Evolutionary conservation across 2,329 filamentous ascomycete species (phyloP).

Genomic region (Thielaviopsis musarum): DNA sequence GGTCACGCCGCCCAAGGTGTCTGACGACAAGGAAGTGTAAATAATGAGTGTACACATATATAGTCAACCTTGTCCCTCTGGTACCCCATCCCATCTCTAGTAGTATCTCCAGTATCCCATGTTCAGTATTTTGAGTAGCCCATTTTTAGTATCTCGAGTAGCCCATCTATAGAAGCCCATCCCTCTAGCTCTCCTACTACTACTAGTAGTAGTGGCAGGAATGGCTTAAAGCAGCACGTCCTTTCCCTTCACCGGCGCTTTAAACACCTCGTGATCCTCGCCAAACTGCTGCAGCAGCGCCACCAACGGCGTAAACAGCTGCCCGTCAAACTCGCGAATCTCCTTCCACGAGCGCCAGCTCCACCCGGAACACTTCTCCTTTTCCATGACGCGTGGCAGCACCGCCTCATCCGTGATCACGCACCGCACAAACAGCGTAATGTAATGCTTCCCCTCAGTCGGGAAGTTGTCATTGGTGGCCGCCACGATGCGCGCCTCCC

Average conservation of each 20-base stretch:
- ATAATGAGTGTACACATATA: neutral
- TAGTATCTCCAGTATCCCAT: too few relatives aligned
- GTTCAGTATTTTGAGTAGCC: too few relatives aligned
- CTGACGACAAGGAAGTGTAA: neutral
- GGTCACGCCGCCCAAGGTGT: neutral
- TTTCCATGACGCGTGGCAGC: slow-evolving; percentile 32
- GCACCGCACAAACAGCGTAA: slow-evolving; percentile 52
- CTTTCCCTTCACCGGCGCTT: neutral
- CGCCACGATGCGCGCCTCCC: slow-evolving; percentile 29
- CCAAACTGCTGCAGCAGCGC: slow-evolving; percentile 1
- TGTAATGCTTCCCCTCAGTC: slow-evolving; percentile 48
- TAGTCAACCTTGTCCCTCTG: too few relatives aligned
- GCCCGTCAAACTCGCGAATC: slow-evolving; percentile 19
- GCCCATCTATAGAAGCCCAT: too few relatives aligned
- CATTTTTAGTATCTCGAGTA: too few relatives aligned
- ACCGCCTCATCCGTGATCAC: slow-evolving; percentile 28
- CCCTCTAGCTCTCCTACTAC: too few relatives aligned
- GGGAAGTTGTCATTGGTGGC: slow-evolving; percentile 52
- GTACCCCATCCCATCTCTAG: too few relatives aligned
- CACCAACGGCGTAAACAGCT: slow-evolving; percentile 10
- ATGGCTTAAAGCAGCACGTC: neutral
- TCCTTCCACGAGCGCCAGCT: slow-evolving; percentile 30
- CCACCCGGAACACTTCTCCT: slow-evolving; percentile 35
- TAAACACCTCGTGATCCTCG: slow-evolving; percentile 1
- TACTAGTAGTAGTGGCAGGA: too few relatives aligned